These are phyloP conservation scores for Lecanoromycetidae sp. DNA, from an alignment of 2,329 filamentous ascomycete species.

Conservation along the genomic window DNA sequence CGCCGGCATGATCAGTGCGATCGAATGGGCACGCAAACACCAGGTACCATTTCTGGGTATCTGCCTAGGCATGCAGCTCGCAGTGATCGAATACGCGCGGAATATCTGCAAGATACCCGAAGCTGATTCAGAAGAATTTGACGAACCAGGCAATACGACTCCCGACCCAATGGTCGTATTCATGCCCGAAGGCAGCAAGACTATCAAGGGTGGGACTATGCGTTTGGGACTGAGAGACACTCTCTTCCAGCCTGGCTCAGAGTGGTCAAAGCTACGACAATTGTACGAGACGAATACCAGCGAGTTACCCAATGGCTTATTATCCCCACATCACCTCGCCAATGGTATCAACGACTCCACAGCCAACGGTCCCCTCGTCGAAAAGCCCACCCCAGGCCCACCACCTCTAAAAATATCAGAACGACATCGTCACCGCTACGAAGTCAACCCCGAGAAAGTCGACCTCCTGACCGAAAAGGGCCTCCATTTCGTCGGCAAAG, in stretches of 20 bases:
- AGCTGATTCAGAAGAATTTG: constrained; percentile 46
- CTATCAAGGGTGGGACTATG: constrained; percentile 78
- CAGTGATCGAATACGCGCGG: constrained; percentile 78
- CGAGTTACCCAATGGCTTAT: neutral
- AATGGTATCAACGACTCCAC: constrained; percentile 3
- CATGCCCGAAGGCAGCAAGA: constrained; percentile 78
- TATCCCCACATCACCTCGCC: neutral
- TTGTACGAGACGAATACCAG: constrained; percentile 48
- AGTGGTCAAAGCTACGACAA: constrained; percentile 66
- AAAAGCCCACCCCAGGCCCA: neutral
- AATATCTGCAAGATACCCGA: constrained; percentile 54
- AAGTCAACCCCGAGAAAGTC: constrained; percentile 73
- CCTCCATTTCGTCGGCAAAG: constrained; percentile 66
- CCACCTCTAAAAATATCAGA: constrained; percentile 36
- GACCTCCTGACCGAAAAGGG: constrained; percentile 56
- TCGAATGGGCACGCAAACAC: constrained; percentile 76
- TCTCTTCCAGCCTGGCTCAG: constrained; percentile 60
- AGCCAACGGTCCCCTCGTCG: constrained; percentile 9
- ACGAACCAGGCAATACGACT: constrained; percentile 40
- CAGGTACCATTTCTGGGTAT: constrained; percentile 76
- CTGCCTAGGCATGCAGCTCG: constrained; percentile 85
- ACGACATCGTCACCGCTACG: constrained; percentile 79
- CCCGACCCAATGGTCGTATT: constrained; percentile 65
- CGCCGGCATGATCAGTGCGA: constrained; percentile 79
- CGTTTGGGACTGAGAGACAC: constrained; percentile 64